Conservation (phyloP, 2,329 filamentous ascomycete genomes). For the Westerdykella ornata region DNA sequence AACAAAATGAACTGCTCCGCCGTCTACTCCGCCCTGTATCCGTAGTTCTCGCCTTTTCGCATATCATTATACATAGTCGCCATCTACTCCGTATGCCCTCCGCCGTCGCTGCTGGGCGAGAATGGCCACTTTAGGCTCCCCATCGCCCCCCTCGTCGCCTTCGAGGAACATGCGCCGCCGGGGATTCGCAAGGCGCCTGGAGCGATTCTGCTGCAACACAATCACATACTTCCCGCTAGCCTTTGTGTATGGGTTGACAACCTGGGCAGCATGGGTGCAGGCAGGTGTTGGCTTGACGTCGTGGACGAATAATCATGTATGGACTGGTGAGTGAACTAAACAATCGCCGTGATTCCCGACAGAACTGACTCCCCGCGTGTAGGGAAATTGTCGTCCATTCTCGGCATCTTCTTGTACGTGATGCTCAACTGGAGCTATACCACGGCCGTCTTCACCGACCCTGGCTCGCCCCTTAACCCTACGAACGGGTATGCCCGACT, state of each 20-base stretch:
- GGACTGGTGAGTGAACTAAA: slow-evolving; percentile 28
- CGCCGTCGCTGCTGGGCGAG: slow-evolving; percentile 5
- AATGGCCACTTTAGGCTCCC: slow-evolving; percentile 38
- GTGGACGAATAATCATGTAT: slow-evolving; percentile 22
- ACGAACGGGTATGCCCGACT: slow-evolving; percentile 66
- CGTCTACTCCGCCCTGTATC: too few species aligned
- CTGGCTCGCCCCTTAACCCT: slow-evolving; percentile 57
- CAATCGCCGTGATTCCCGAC: neutral
- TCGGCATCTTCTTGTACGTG: slow-evolving; percentile 65
- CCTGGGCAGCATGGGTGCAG: slow-evolving; percentile 88
- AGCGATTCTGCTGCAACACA: slow-evolving; percentile 75
- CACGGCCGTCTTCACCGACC: slow-evolving; percentile 84
- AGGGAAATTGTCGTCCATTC: slow-evolving; percentile 47
- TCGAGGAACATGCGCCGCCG: slow-evolving; percentile 35
- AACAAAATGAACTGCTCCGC: too few species aligned
- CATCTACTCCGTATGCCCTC: neutral
- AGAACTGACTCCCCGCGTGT: slow-evolving; percentile 13
- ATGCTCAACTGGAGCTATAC: slow-evolving; percentile 87
- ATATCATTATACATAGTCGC: too few species aligned
- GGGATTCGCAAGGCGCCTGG: slow-evolving; percentile 60
- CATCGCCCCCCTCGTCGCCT: slow-evolving; percentile 36
- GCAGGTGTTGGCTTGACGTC: slow-evolving; percentile 57
- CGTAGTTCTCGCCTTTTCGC: too few species aligned
- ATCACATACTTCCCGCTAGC: slow-evolving; percentile 77
- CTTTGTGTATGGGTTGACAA: slow-evolving; percentile 85